Conservation (phyloP, 805 yeast species). For the Yarrowia divulgata region DNA sequence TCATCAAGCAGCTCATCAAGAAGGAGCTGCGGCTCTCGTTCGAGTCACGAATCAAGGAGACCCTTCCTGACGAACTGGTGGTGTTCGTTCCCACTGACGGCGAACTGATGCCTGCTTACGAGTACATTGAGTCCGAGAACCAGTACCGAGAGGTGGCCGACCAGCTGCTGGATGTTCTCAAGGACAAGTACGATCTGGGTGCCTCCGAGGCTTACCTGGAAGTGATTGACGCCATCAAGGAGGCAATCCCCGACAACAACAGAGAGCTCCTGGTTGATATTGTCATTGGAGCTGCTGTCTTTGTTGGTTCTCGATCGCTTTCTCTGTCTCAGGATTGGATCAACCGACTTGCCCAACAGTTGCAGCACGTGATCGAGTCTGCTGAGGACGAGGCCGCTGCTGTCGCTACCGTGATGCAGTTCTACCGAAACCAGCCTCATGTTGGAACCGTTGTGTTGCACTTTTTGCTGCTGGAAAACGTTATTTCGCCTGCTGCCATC, state of each 20-base stretch:
- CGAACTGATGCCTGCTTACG: conserved; percentile 51
- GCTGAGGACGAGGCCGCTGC: conserved; percentile 53
- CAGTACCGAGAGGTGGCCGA: conserved; percentile 53
- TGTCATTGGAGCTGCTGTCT: conserved; percentile 73
- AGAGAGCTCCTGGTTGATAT: conserved; percentile 63
- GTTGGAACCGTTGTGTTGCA: conserved; percentile 68
- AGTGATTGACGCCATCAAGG: conserved; percentile 38
- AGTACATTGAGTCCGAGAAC: conserved; percentile 52
- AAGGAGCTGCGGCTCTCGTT: conserved; percentile 88
- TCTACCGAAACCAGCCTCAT: conserved; percentile 72
- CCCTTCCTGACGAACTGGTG: conserved; percentile 68
- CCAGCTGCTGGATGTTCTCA: conserved; percentile 50
- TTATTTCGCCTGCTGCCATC: conserved; percentile 55
- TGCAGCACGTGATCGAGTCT: conserved; percentile 48
- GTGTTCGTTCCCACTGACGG: conserved; percentile 53
- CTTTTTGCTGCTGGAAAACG: conserved; percentile 57
- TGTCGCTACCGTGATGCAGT: conserved; percentile 63
- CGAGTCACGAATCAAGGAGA: conserved; percentile 70
- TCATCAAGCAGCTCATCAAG: conserved; percentile 77
- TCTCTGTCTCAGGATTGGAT: conserved; percentile 73
- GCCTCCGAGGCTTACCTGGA: conserved; percentile 46
- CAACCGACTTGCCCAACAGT: conserved; percentile 52
- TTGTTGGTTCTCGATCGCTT: conserved; percentile 86
- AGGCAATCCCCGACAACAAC: conserved; percentile 47
- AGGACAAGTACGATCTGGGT: conserved; percentile 45